phyloP scores from a whole-genome alignment of 768 basidiomycete genomes.

The Kwoniella heveanensis region DNA sequence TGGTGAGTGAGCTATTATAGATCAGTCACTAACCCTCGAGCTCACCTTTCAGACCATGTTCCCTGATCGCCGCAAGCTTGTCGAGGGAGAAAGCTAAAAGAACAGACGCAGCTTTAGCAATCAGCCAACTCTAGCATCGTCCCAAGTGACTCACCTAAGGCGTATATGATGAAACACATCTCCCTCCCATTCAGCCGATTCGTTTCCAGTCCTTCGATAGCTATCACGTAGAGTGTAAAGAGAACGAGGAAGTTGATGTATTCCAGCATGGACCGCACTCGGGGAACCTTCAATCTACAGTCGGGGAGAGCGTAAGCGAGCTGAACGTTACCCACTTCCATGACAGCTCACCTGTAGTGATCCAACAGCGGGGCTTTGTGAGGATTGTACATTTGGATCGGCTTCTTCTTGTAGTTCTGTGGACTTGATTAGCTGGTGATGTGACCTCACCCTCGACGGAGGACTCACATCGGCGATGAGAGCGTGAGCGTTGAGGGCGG shows the following conservation, averaged over 20 bases:
- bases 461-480: constrained; percentile 78
- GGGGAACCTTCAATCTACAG: constrained; percentile 76
- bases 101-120: constrained; percentile 51
- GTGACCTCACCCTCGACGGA: too few species aligned
- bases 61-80: constrained; percentile 91
- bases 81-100: constrained; percentile 77
- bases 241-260: constrained; percentile 83
- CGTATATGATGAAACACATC: constrained; percentile 70
- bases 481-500: constrained; percentile 68
- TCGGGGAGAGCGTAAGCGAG: not conserved
- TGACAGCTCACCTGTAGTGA: constrained; percentile 74
- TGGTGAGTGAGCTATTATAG: constrained; percentile 38
- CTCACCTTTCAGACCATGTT: constrained; percentile 84
- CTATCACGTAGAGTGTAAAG: constrained; percentile 78
- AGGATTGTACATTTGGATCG: constrained; percentile 91
- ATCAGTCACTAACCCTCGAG: not conserved
- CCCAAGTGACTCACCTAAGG: constrained; percentile 52
- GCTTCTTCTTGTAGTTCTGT: constrained; percentile 88
- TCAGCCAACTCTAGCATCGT: constrained; percentile 26
- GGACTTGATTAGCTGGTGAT: constrained; percentile 5
- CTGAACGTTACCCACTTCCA: not conserved
- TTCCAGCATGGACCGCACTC: constrained; percentile 85
- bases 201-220: constrained; percentile 73
- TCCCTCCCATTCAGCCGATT: constrained; percentile 70
- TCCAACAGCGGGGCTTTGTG: constrained; percentile 91